Evolutionary conservation across 2,329 filamentous ascomycete genomes (phyloP), one percentile per base, ranked within the genome.

Genomic region (Incumbomyces lentus): DNA sequence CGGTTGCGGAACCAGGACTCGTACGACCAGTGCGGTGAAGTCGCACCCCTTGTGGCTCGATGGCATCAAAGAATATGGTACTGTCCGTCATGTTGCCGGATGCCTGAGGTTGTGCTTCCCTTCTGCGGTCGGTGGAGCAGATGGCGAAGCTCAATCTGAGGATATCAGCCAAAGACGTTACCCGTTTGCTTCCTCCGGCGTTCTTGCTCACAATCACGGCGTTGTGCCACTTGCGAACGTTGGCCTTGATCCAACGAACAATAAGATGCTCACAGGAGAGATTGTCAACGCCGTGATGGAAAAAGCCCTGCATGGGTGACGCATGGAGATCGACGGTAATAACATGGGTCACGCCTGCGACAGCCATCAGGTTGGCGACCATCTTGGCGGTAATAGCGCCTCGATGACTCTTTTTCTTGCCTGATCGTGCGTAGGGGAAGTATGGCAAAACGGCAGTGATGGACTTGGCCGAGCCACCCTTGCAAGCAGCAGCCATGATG

Each of bases 291-390:
- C 92, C 92, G 58, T 90, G 95, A 61, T 86, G 86, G 75, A 98
- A 98, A 71, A 98, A 98, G 49, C 92, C 92, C 69, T 98, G 92
- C 87, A 96, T 96, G 70, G 96, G 92, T n/a, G 85, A 88, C 44
- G 86, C 86, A 45, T 98, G 92, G 26, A 98, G 76, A 62, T 98
- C 92, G 61, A 98, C 84, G 13, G 92, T 98, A 59, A 98, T 89
- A 64, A 98, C 86, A 71, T 98, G 92, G 68, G 94, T 88, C 55
- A 98, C 88, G 45, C 92, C 92, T 43, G 92, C 92, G 48, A 98
- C 85, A 50, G 85, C 79, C 56, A 98, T 80, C 41, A 96, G 78
- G 64, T 98, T 98, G 51, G 92, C 90, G 44, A 98, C 78, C 88
- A 98, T 95, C 56, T 90, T 82, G 46, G 92, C 92, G 7, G 92